A percentile compares a stretch with the other conserved stretches of the same genome.
Evolutionary conservation across 2,329 filamentous ascomycete genomes (phyloP).

Genomic region (Scopulariopsis brevicaulis): DNA sequence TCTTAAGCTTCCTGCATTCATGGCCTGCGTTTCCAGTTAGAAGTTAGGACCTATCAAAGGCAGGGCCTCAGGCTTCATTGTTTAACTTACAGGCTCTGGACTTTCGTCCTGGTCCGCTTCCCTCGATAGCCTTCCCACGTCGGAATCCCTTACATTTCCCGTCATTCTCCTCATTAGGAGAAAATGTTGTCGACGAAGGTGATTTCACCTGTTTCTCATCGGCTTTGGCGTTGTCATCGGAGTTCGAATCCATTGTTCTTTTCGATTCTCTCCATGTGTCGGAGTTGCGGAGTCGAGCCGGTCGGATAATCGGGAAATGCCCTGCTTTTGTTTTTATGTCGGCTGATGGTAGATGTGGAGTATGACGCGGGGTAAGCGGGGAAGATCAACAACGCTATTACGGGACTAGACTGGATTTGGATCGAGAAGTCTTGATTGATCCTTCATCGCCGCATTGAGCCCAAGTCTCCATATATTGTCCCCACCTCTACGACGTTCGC

Average conservation of each 20-base stretch:
- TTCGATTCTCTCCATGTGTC: background rate
- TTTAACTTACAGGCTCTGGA: background rate
- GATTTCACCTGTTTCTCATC: background rate
- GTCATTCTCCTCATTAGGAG: background rate
- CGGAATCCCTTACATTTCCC: background rate
- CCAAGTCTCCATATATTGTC: too few relatives aligned
- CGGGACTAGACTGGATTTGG: background rate
- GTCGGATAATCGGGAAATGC: background rate
- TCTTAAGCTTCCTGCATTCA: background rate
- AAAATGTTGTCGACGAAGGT: background rate
- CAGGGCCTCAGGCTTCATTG: background rate
- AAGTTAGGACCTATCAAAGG: too few relatives aligned
- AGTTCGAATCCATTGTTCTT: background rate
- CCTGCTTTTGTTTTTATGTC: background rate
- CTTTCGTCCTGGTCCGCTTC: background rate
- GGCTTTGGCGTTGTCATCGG: background rate
- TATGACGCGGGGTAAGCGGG: background rate
- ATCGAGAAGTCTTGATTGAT: background rate
- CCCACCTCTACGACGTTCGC: too few relatives aligned
- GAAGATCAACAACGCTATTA: background rate
- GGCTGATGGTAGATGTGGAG: background rate
- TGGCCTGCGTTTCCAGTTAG: background rate
- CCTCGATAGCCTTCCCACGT: background rate
- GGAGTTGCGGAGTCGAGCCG: background rate
- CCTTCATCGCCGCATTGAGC: background rate